Conservation (phyloP, 441 rosid genomes). For the Adansonia madagascariensis region DNA sequence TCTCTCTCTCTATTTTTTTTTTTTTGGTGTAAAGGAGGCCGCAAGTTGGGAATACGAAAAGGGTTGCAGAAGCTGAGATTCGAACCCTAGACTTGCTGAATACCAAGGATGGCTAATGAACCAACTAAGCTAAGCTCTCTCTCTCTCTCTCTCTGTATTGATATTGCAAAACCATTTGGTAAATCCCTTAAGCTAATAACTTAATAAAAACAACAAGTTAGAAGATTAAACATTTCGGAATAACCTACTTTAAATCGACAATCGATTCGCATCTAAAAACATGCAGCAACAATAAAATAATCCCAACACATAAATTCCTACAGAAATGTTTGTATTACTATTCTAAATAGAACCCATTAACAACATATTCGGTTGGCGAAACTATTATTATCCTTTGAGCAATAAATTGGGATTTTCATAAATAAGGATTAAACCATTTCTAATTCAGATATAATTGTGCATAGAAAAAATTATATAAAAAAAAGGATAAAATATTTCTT, state of each 20-base stretch:
- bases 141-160: not conserved
- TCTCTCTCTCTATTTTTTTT: not conserved
- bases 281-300: not conserved
- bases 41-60: too few relatives aligned
- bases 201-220: not conserved
- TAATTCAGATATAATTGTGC: not conserved
- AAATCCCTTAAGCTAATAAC: not conserved
- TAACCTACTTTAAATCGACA: not conserved
- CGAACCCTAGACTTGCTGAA: too few relatives aligned
- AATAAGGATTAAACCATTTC: not conserved
- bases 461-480: not conserved
- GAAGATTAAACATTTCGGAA: not conserved
- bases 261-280: not conserved
- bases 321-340: not conserved
- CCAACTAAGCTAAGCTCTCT: too few relatives aligned
- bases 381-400: not conserved
- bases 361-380: not conserved
- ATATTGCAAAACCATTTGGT: not conserved
- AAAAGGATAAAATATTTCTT: conserved; percentile 37
- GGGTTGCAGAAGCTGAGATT: too few relatives aligned
- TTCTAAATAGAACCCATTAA: not conserved
- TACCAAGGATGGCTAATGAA: too few relatives aligned
- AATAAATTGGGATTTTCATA: not conserved
- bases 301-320: conserved; percentile 13
- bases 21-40: too few relatives aligned